These are phyloP conservation scores for Vitis hybrid DNA, from an alignment of 177 flowering plant genomes.

Conservation along the genomic window DNA sequence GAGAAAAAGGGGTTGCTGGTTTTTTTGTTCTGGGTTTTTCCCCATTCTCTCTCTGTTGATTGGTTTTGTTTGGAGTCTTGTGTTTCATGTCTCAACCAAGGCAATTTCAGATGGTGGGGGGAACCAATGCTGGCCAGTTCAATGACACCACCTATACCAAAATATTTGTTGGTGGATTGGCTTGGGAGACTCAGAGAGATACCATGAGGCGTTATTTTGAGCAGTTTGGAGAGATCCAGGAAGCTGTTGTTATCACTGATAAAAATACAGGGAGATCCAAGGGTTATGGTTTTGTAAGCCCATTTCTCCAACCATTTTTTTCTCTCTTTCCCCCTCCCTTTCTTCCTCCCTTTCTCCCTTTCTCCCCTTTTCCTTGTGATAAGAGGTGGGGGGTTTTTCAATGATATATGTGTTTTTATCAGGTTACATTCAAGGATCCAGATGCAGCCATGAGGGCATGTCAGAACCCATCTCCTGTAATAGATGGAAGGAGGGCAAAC, in stretches of 20 bases:
- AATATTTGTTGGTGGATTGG: slow-evolving; percentile 70
- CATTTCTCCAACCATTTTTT: neutral
- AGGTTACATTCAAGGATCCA: slow-evolving; percentile 80
- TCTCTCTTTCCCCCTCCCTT: neutral
- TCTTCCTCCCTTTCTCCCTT: neutral
- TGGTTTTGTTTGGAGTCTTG: slow-evolving; percentile 1
- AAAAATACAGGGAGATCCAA: slow-evolving; percentile 66
- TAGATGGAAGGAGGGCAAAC: slow-evolving; percentile 75
- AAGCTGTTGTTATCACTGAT: slow-evolving; percentile 65
- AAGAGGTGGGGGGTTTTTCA: neutral
- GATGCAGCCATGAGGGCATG: slow-evolving; percentile 67
- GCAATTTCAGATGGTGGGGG: slow-evolving; percentile 50
- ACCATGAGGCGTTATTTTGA: slow-evolving; percentile 67
- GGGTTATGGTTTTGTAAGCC: slow-evolving; percentile 72
- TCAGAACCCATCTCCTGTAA: slow-evolving; percentile 60
- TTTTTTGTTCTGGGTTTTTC: slow-evolving; percentile 7
- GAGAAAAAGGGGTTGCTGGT: slow-evolving; percentile 1
- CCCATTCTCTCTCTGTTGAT: neutral
- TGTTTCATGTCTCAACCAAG: slow-evolving; percentile 48
- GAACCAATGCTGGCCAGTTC: slow-evolving; percentile 30
- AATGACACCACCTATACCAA: slow-evolving; percentile 60
- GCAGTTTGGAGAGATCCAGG: slow-evolving; percentile 66
- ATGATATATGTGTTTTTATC: neutral
- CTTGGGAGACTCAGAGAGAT: slow-evolving; percentile 74
- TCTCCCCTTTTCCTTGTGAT: neutral